Evolutionary conservation across 805 yeast genomes (phyloP), one percentile per base, ranked within the genome.

Genomic region (Wickerhamiella kazuoi): DNA sequence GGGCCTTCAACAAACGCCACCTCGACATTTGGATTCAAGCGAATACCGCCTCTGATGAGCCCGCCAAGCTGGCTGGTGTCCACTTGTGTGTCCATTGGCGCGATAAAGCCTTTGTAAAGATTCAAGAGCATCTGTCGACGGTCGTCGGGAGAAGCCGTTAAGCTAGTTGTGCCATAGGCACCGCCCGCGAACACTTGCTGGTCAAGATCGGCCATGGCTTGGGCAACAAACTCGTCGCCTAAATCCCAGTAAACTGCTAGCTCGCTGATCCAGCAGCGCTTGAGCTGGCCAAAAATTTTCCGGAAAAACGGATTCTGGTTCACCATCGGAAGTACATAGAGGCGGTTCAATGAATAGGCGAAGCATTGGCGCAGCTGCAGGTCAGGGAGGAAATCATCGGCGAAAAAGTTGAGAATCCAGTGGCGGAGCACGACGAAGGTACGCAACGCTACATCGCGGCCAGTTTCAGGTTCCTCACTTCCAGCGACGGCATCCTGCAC

Each of bases 341-440:
- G 47, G 9, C 38, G 60, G 53, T 71, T 66, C 30, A 74, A 46
- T 14, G 46, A 40, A 33, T 42, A 31, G 18, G 49, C 50, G 41
- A 73, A 67, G 19, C 56, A 48, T 18, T 49, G 46, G 40, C 84
- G 61, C 26, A 78, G 57, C 39, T 67, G 63, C 17, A 60, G 48
- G 36, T 70, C 64, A 14, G 69, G 57, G 20, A 77, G 61, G 54
- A 86, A 90, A 56, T 90, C 97, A 53, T 81, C 87, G 32, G 74
- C 67, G 50, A 83, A 90, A 55, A 81, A 86, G 56, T 86, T 87
- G 43, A 81, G 59, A 16, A 87, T 56, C 94, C 97, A 87, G 60
- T 82, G 94, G 51, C 96, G 71, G 33, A 90, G 49, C 21, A 79
- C 75, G 21, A 82, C 94, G 61, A 86, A 87, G 0, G 93, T 77